Base-by-base conservation (phyloP, 192 early-diverging fungal genomes). In the Lunasporangiospora selenospora region DNA sequence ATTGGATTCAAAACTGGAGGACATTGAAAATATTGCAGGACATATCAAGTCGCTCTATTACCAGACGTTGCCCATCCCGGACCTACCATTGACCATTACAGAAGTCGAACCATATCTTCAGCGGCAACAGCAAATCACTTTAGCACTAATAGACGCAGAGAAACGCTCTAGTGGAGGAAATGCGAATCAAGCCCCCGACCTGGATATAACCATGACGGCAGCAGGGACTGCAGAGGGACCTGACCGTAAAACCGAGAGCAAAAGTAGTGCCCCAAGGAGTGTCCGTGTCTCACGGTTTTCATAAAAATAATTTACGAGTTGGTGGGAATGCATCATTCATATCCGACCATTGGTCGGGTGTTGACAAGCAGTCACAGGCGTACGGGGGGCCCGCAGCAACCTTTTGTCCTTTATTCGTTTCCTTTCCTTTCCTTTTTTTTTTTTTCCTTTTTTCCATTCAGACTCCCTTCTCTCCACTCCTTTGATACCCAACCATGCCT, bases 1-100 rank as follows among this genome's bases (percentile, higher is more conserved):
- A 6, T 93, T 95, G 80, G 95, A 95, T 53, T 78, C 89, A 9
- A 77, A 80, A 12, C 55, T 82, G 12, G 85, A 88, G 32, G 95
- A 97, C 53, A 81, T 85, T 24, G 71, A 77, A 50, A 78, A 79
- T 30, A 84, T 88, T 34, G 83, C 89, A 15, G 80, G 79, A 38
- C 80, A 89, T 36, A 86, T 89, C 33, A 67, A 76, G 53, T 77
- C 85, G 16, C 75, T 91, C 3, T 90, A 91, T 55, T 71, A 80
- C 53, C 76, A 62, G 34, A 54, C 58, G 6, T 60, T 78, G 30
- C 82, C 83, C 18, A 75, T 65, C 15, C 58, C 70, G n/a, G 55
- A 75, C 38, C 51, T 90, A 47, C 90, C 91, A 2, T 42, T 92
- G 10, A 83, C 81, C 21, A 65, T 58, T 9, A 53, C 58, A 2